phyloP scores from a whole-genome alignment of 2,329 filamentous ascomycete genomes.

The Chaetomium strumarium region DNA sequence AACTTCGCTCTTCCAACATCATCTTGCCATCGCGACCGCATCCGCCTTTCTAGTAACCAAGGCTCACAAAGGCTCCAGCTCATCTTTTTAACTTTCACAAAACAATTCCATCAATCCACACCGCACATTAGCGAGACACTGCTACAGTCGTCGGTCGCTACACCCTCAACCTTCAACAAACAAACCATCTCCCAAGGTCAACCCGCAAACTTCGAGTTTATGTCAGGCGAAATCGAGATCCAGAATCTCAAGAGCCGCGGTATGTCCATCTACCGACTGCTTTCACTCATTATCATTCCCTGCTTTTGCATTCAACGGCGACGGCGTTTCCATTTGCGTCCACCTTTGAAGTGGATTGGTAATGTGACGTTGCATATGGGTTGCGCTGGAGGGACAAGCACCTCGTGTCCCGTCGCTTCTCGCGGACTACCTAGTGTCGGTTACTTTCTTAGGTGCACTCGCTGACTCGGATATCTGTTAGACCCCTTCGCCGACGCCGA shows the following conservation, averaged over 20 bases:
- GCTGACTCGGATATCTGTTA: constrained; percentile 37
- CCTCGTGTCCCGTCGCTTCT: not conserved
- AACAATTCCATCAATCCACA: constrained; percentile 16
- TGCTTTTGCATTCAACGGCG: not conserved
- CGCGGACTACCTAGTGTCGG: not conserved
- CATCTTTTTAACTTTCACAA: not conserved
- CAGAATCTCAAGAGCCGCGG: constrained; percentile 88
- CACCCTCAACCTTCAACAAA: constrained; percentile 34
- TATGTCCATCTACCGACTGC: constrained; percentile 41
- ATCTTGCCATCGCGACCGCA: constrained; percentile 23
- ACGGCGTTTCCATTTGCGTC: not conserved
- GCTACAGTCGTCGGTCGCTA: constrained; percentile 47
- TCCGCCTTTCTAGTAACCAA: constrained; percentile 18
- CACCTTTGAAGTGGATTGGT: not conserved
- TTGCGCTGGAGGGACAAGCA: not conserved
- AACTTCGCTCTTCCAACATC: constrained; percentile 22
- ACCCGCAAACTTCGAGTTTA: constrained; percentile 76
- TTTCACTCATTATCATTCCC: not conserved
- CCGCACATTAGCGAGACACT: constrained; percentile 42
- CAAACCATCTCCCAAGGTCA: constrained; percentile 50
- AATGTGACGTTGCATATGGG: not conserved
- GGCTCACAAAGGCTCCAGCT: constrained; percentile 13
- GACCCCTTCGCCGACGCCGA: constrained; percentile 99
- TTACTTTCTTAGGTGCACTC: constrained; percentile 8
- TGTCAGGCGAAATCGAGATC: constrained; percentile 73